These are phyloP conservation scores for Adenanthera pavonina DNA, from an alignment of 306 rosid genomes.

Conservation along the genomic window DNA sequence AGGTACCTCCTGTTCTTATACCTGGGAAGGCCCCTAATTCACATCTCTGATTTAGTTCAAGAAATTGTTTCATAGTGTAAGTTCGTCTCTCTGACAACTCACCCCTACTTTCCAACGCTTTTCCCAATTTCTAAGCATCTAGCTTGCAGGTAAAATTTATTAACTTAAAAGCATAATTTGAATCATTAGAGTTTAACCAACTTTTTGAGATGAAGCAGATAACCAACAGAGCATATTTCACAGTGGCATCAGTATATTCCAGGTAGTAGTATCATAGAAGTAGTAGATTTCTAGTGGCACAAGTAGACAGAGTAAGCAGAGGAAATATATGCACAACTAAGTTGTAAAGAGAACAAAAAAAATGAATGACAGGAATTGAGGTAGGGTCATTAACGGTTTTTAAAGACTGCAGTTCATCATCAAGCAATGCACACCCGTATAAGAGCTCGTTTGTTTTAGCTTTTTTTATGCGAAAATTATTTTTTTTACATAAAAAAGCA, in stretches of 20 bases:
- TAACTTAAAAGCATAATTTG: not conserved
- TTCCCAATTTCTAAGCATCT: not conserved
- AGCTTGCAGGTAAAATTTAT: not conserved
- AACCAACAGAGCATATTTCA: not conserved
- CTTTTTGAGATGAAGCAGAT: conserved; percentile 34
- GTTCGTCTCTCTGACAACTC: conserved; percentile 26
- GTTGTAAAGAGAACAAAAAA: not conserved
- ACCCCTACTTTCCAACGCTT: not conserved
- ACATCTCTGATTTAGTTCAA: not conserved
- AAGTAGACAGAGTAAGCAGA: not conserved
- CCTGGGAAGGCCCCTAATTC: not conserved
- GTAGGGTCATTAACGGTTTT: not conserved
- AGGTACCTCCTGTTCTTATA: not conserved
- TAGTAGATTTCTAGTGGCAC: not conserved
- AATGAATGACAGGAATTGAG: not conserved
- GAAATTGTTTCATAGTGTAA: not conserved
- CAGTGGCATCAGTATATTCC: not conserved
- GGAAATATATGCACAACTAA: not conserved
- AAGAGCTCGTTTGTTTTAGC: too few species aligned
- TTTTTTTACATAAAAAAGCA: too few species aligned
- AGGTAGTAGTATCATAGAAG: not conserved
- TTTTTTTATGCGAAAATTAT: too few species aligned
- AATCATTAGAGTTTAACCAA: not conserved
- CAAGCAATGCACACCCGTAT: not conserved
- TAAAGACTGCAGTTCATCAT: not conserved